Conservation (phyloP, 2,329 filamentous ascomycete genomes). For the Ceratocystis eucalypticola region DNA sequence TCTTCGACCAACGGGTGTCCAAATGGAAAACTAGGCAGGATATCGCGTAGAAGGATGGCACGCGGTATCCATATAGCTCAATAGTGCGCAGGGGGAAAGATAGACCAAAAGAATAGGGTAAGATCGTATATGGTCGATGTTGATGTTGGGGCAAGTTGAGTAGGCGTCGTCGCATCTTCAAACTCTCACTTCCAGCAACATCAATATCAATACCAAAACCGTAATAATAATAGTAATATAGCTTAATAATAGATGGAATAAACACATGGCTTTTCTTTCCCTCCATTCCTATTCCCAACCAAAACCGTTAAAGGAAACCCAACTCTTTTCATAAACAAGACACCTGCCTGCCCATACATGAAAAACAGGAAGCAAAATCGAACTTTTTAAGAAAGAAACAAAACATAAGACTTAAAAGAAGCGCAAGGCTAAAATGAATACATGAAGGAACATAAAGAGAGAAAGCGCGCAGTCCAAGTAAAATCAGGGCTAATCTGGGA, state of each 20-base stretch:
- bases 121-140: not conserved
- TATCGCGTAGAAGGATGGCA: not conserved
- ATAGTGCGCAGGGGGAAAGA: not conserved
- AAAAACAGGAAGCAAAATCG: not conserved
- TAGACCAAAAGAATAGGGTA: not conserved
- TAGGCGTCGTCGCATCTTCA: not conserved
- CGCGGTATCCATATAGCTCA: not conserved
- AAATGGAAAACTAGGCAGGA: not conserved
- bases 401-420: not conserved
- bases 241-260: not conserved
- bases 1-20: not conserved
- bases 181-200: not conserved
- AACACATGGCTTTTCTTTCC: not conserved
- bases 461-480: not conserved
- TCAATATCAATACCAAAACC: not conserved
- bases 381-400: not conserved
- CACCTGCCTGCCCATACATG: not conserved
- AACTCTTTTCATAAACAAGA: conserved; percentile 9
- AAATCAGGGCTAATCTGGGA: not conserved
- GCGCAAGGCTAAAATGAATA: not conserved
- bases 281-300: not conserved
- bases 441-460: not conserved
- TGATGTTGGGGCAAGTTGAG: not conserved
- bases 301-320: not conserved
- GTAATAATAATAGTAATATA: not conserved